These are phyloP conservation scores for Sindora glabra DNA, from an alignment of 306 rosid genomes.

Conservation along the genomic window DNA sequence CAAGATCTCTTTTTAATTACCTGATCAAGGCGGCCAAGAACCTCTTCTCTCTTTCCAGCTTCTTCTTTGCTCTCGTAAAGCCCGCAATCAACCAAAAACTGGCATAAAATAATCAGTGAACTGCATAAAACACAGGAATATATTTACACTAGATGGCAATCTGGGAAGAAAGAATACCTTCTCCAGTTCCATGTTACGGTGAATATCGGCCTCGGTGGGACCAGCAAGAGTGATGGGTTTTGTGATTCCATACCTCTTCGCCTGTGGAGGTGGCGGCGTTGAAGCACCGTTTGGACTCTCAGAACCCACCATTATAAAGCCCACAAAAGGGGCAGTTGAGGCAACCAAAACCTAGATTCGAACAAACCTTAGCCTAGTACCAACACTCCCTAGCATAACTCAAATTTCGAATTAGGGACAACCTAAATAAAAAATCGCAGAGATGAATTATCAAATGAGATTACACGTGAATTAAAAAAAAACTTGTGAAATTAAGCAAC, in stretches of 20 bases:
- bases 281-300: conserved; percentile 32
- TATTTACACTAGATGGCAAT: background rate
- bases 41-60: conserved; percentile 58
- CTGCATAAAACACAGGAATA: background rate
- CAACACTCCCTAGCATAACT: background rate
- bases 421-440: background rate
- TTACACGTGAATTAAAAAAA: background rate
- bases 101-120: background rate
- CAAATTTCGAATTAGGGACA: background rate
- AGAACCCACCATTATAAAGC: conserved; percentile 57
- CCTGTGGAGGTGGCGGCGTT: conserved; percentile 24
- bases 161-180: conserved; percentile 49
- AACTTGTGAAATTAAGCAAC: background rate
- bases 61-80: conserved; percentile 73
- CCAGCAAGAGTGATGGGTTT: conserved; percentile 78
- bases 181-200: conserved; percentile 63
- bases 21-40: conserved; percentile 66
- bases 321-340: background rate
- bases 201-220: conserved; percentile 64
- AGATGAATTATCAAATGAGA: background rate
- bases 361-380: conserved; percentile 11
- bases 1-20: conserved; percentile 21
- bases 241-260: conserved; percentile 45
- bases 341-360: conserved; percentile 2
- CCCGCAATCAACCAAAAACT: conserved; percentile 77